Percentiles rank a stretch among this genome's conserved stretches.
Conservation (phyloP, 1,139 yeast species). For the Scheffersomyces illinoinensis region DNA sequence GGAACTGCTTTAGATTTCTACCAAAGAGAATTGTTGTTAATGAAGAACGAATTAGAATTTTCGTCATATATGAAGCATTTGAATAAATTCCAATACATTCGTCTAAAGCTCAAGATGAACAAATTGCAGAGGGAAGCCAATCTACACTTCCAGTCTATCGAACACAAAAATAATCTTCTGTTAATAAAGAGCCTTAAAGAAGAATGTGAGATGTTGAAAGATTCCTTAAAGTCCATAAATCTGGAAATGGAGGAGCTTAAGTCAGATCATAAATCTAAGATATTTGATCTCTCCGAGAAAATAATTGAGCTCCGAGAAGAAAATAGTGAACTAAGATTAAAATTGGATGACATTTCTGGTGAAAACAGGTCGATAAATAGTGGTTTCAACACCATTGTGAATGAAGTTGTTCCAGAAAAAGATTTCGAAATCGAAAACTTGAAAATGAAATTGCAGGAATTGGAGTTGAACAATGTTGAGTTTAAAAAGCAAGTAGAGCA, state of each 20-base stretch:
- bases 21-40: constrained; percentile 57
- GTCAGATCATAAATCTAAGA: not conserved
- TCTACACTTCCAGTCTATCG: constrained; percentile 4
- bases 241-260: constrained; percentile 12
- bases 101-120: constrained; percentile 30
- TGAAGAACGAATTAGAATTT: constrained; percentile 66
- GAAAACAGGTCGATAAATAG: constrained; percentile 8
- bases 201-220: constrained; percentile 9
- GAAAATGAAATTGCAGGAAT: constrained; percentile 13
- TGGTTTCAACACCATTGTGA: constrained; percentile 14
- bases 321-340: constrained; percentile 12
- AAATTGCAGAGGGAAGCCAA: constrained; percentile 21
- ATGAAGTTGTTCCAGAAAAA: constrained; percentile 21
- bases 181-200: constrained; percentile 4
- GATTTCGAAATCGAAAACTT: constrained; percentile 25
- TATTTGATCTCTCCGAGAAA: constrained; percentile 22
- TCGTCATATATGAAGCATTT: constrained; percentile 55
- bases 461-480: constrained; percentile 5
- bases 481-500: not conserved
- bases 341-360: not conserved
- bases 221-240: constrained; percentile 18
- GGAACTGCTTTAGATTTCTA: constrained; percentile 44
- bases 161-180: constrained; percentile 6
- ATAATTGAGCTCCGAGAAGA: constrained; percentile 23
- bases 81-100: constrained; percentile 47